Evolutionary conservation across 495 filamentous ascomycete species (phyloP), one percentile per base, ranked within the genome.

Genomic region (Aspergillus kassunensis): DNA sequence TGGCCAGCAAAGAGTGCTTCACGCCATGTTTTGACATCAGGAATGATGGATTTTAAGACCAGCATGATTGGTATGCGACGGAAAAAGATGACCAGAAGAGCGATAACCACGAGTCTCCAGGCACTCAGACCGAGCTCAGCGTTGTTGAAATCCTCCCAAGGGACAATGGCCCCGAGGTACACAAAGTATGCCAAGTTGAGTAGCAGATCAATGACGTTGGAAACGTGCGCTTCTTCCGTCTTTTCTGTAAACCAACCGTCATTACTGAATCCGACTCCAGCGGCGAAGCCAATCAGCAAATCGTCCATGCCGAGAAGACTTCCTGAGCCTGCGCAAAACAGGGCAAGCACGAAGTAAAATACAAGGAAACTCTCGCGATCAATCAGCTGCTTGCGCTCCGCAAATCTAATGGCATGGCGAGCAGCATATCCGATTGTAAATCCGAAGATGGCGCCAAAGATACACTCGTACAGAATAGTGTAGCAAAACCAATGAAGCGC

Each of bases 201-300:
- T 49, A 99, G 71, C 57, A 99, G 69, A 76, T 99, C 95, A 64
- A 99, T 97, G 68, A 99, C 95, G 82, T 97, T 97, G 64, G 93
- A 97, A 19, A 99, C 95, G 64, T 97, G 92, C 1, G 95, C 89
- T 61, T 99, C 95, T 63, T 99, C 95, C 0, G 95, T 99, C 75
- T 97, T 96, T 63, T 97, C 88, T 10, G 87, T 89, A 63, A 97
- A 99, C 95, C 95, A 99, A 47, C 95, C 95, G 64, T 97, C 95
- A 63, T 99, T 97, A 57, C 90, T 95, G 75, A 99, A 99, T 20
- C 93, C 95, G 20, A 97, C 92, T 49, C 95, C 95, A 35, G 87
- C 88, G 15, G 91, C 82, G 61, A 99, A 99, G 33, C 95, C 95
- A 34, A 99, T 90, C 21, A 99, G 80, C n/a, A 99, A 73, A 63